Conservation (phyloP, 108 stramenopile genomes). For the Cylindrotheca closterium region DNA sequence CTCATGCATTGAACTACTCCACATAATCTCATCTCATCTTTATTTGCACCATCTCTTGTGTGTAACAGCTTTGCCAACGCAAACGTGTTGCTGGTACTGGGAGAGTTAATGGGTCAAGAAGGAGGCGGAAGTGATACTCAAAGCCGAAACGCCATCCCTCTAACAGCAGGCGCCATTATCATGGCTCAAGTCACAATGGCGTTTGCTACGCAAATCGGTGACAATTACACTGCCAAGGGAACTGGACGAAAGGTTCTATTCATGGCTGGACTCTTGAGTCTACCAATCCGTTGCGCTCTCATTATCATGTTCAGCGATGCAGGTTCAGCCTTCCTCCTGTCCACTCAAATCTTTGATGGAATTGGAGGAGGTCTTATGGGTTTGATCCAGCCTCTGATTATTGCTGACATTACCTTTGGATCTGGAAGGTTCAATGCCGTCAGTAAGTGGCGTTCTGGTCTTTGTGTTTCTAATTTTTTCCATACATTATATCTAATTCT, state of each 20-base stretch:
- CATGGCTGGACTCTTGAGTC: slow-evolving; percentile 62
- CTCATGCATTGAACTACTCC: too few relatives aligned
- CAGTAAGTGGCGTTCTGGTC: slow-evolving; percentile 39
- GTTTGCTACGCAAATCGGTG: slow-evolving; percentile 63
- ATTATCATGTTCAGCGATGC: slow-evolving; percentile 85
- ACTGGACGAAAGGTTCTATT: slow-evolving; percentile 78
- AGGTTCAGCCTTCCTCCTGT: slow-evolving; percentile 65
- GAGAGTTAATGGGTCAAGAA: slow-evolving; percentile 85
- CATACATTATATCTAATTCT: neutral
- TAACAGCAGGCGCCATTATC: slow-evolving; percentile 85
- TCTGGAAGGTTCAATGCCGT: slow-evolving; percentile 84
- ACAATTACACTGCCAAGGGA: slow-evolving; percentile 56
- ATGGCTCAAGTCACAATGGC: slow-evolving; percentile 83
- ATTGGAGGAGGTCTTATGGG: slow-evolving; percentile 86
- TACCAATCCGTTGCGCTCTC: slow-evolving; percentile 83
- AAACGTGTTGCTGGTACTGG: slow-evolving; percentile 82
- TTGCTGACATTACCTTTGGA: slow-evolving; percentile 87
- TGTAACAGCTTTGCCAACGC: slow-evolving; percentile 90
- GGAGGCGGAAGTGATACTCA: slow-evolving; percentile 70
- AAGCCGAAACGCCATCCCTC: slow-evolving; percentile 72
- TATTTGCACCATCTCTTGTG: too few relatives aligned
- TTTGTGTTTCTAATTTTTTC: neutral
- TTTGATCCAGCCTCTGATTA: slow-evolving; percentile 78
- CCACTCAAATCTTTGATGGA: slow-evolving; percentile 88
- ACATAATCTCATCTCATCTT: too few relatives aligned